phyloP scores from a whole-genome alignment of 495 filamentous ascomycete genomes.

The Platismatia glauca region DNA sequence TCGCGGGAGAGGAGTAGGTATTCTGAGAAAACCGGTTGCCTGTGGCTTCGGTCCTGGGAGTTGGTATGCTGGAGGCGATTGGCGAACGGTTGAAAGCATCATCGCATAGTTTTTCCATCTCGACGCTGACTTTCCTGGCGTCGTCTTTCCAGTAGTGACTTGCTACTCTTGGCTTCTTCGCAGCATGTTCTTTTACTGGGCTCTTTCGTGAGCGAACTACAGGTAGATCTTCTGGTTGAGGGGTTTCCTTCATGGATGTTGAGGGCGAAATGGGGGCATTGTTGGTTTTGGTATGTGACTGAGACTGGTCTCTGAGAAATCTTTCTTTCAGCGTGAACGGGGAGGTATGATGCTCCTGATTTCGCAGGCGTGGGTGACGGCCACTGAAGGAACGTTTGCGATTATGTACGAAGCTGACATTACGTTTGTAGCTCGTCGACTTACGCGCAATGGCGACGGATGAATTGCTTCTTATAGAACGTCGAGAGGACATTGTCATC shows the following conservation, averaged over 20 bases:
- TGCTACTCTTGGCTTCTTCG: conserved; percentile 35
- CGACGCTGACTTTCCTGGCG: conserved; percentile 54
- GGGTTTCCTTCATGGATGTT: conserved; percentile 5
- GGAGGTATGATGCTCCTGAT: conserved; percentile 12
- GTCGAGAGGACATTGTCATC: conserved; percentile 30
- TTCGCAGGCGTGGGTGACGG: conserved; percentile 16
- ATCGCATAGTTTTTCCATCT: conserved; percentile 60
- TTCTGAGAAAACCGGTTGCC: conserved; percentile 29
- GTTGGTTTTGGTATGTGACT: neutral
- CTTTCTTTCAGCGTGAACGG: conserved; percentile 19
- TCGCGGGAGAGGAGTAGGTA: conserved; percentile 46
- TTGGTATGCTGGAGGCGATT: conserved; percentile 40
- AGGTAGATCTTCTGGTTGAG: neutral
- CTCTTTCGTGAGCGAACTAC: conserved; percentile 26
- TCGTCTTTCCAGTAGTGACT: conserved; percentile 51
- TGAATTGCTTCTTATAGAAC: conserved; percentile 46
- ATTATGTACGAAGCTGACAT: conserved; percentile 68
- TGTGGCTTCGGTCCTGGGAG: conserved; percentile 33
- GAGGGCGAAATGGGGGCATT: neutral
- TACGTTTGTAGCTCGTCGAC: conserved; percentile 58
- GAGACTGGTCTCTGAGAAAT: conserved; percentile 9
- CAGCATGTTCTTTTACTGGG: conserved; percentile 22
- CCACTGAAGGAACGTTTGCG: conserved; percentile 37
- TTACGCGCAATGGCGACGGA: conserved; percentile 35
- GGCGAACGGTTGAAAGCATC: conserved; percentile 76